phyloP scores from a whole-genome alignment of 2,329 filamentous ascomycete species.

The Paecilomyces variotii region DNA sequence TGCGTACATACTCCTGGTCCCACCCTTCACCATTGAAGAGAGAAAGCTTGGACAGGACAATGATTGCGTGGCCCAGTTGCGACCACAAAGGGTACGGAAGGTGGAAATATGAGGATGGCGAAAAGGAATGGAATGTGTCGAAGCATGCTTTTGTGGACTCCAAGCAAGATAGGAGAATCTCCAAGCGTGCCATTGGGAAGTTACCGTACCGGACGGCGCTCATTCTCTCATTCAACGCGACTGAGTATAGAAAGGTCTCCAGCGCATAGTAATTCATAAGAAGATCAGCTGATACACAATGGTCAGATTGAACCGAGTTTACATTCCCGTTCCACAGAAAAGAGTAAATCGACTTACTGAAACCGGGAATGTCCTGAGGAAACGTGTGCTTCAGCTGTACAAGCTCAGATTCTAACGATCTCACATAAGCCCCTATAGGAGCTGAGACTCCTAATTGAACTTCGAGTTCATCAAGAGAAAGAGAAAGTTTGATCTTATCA shows the following conservation, averaged over 20 bases:
- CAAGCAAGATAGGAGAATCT: slow-evolving; percentile 45
- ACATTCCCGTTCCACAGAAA: not conserved
- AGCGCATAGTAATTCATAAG: slow-evolving; percentile 17
- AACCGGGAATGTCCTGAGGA: not conserved
- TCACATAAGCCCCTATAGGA: not conserved
- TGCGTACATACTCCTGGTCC: slow-evolving; percentile 16
- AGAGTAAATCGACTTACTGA: not conserved
- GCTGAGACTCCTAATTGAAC: not conserved
- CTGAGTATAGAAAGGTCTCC: slow-evolving; percentile 18
- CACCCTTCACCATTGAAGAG: slow-evolving; percentile 16
- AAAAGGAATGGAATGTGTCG: slow-evolving; percentile 40
- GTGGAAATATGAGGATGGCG: slow-evolving; percentile 36
- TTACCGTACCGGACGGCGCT: slow-evolving; percentile 31
- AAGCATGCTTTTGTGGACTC: slow-evolving; percentile 44
- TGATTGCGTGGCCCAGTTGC: slow-evolving; percentile 41
- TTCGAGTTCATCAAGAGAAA: slow-evolving; percentile 13
- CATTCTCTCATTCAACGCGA: slow-evolving; percentile 24
- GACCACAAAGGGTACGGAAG: slow-evolving; percentile 40
- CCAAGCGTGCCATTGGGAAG: slow-evolving; percentile 36
- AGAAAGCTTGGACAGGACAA: slow-evolving; percentile 17
- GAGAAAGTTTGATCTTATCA: slow-evolving; percentile 39
- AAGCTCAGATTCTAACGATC: not conserved
- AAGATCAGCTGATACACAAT: slow-evolving; percentile 13
- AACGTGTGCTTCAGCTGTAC: not conserved
- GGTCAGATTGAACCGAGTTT: not conserved